Evolutionary conservation across 345 rosid genomes (phyloP), one percentile per base, ranked within the genome.

Genomic region (Erodium maritimum): DNA sequence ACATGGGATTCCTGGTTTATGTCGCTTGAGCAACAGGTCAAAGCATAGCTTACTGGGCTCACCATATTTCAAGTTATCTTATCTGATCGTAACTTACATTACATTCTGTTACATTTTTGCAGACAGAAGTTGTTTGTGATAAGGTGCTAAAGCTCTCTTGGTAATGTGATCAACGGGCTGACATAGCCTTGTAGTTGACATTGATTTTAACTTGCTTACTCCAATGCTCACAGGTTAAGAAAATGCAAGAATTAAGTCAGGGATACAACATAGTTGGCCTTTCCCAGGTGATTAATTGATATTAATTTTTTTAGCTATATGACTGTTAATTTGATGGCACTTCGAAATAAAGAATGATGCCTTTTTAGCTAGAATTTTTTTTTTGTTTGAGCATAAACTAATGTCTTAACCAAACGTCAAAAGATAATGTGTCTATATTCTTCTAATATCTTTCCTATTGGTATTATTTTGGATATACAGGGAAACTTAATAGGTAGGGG

Each of bases 251-350:
- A 73, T 70, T 91, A 70, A 80, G 82, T 33, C 63, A 77, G 59
- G 98, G 98, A 45, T 86, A 81, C 78, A 84, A 79, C 76, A 75
- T 91, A n/a, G 96, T 91, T 74, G 98, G 91, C 57, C 88, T 83
- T 61, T 91, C 96, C 55, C 98, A 88, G 91, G 97, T 83, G 57
- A 65, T 52, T 59, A 53, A 37, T n/a, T 19, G 17, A 23, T 34
- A 50, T 24, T 46, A 12, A 9, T 52, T 52, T 22, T 29, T 29
- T 11, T 29, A 29, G 20, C 54, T 51, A 51, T 2, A 19, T 5
- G 21, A 17, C 54, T 17, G 17, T 51, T 11, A n/a, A 51, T 17
- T 17, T 51, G 9, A 51, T 51, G 54, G 54, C 54, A 51, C 9
- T 1, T 29, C 4, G 54, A 19, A 51, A 51, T 17, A 51, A 17